Conservation (phyloP, 768 basidiomycete genomes). For the Lentinula sp. region DNA sequence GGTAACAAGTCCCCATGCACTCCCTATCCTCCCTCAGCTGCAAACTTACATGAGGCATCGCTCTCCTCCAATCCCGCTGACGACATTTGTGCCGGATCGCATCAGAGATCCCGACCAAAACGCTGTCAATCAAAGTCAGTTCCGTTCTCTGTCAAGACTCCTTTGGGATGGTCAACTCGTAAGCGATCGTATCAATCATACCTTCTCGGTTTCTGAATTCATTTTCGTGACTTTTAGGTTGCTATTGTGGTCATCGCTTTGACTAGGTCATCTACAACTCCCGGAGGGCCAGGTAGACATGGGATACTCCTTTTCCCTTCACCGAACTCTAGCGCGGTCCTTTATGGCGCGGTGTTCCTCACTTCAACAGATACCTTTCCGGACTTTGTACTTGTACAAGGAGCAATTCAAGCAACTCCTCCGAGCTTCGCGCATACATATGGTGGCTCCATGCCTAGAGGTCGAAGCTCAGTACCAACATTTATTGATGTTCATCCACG, state of each 20-base stretch:
- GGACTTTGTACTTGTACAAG: constrained; percentile 21
- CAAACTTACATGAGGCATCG: background rate
- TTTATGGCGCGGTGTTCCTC: constrained; percentile 47
- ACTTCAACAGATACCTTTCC: constrained; percentile 33
- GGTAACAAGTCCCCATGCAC: constrained; percentile 33
- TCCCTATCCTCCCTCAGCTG: constrained; percentile 25
- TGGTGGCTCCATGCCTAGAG: background rate
- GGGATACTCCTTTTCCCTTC: constrained; percentile 51
- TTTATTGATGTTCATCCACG: background rate
- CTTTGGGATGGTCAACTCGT: constrained; percentile 50
- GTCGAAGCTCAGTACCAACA: background rate
- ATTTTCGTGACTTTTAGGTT: constrained; percentile 25
- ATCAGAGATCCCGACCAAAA: constrained; percentile 42
- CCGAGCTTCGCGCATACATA: background rate
- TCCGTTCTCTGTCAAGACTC: constrained; percentile 47
- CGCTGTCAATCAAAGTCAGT: constrained; percentile 45
- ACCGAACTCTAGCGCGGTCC: constrained; percentile 42
- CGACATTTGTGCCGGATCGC: constrained; percentile 60
- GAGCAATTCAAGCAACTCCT: background rate
- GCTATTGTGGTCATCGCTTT: constrained; percentile 38
- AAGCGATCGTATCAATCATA: constrained; percentile 15
- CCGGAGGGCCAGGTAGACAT: constrained; percentile 18
- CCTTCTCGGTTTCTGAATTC: background rate
- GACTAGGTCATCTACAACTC: background rate
- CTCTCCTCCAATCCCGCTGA: constrained; percentile 31